A percentile compares a stretch with the other conserved stretches of the same genome.
phyloP scores from a whole-genome alignment of 805 yeast species.

The Candida orba region DNA sequence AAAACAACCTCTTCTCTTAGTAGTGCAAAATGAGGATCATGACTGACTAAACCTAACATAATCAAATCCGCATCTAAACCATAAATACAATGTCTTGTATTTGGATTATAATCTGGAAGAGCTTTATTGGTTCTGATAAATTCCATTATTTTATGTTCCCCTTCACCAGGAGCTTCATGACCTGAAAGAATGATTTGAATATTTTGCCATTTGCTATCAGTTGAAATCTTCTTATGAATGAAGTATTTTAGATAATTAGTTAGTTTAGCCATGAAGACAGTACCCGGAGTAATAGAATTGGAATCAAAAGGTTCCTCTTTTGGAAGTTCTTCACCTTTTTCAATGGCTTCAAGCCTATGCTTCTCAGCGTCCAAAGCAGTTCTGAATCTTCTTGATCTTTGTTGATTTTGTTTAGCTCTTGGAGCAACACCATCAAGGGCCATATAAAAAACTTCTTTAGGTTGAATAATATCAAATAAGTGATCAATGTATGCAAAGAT shows the following conservation, averaged over 20 bases:
- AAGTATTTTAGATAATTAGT: constrained; percentile 82
- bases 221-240: constrained; percentile 81
- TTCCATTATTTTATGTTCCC: constrained; percentile 97
- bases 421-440: constrained; percentile 99
- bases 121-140: constrained; percentile 86
- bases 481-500: constrained; percentile 94
- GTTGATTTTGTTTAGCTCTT: constrained; percentile 97
- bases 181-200: constrained; percentile 88
- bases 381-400: constrained; percentile 90
- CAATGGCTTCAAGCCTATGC: constrained; percentile 63
- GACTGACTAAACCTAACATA: constrained; percentile 92
- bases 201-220: constrained; percentile 91
- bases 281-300: constrained; percentile 95
- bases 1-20: constrained; percentile 93
- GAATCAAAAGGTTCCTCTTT: constrained; percentile 85
- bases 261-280: constrained; percentile 91
- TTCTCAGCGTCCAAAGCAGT: constrained; percentile 90
- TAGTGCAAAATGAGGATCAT: constrained; percentile 92
- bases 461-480: constrained; percentile 78
- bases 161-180: constrained; percentile 98
- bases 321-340: constrained; percentile 67
- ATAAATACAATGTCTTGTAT: constrained; percentile 92
- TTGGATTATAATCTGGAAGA: constrained; percentile 83
- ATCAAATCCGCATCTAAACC: constrained; percentile 98
- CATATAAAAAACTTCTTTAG: constrained; percentile 83